A percentile compares a stretch with the other conserved stretches of the same genome.
Conservation (phyloP, 108 stramenopile genomes). For the Fragilariopsis cylindrus region DNA sequence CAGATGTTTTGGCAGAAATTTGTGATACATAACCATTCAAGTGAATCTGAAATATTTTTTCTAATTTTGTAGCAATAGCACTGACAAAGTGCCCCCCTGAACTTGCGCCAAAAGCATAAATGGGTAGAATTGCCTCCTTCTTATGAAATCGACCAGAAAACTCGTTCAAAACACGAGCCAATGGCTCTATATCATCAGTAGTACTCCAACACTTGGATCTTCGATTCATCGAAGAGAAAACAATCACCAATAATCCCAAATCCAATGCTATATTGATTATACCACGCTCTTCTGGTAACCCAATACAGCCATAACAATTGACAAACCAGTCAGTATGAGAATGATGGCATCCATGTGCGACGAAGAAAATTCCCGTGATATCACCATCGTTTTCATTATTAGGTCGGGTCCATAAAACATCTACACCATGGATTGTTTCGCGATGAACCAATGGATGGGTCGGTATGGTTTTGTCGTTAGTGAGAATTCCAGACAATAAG, state of each 20-base stretch:
- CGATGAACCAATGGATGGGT: neutral
- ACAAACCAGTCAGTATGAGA: slow-evolving; percentile 36
- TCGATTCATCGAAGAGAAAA: slow-evolving; percentile 21
- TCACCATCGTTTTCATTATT: neutral
- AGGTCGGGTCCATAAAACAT: slow-evolving; percentile 18
- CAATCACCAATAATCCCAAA: slow-evolving; percentile 30
- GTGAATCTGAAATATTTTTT: neutral
- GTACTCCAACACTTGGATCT: slow-evolving; percentile 30
- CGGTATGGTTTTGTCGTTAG: no score
- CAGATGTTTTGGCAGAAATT: slow-evolving; percentile 20
- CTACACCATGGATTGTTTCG: slow-evolving; percentile 17
- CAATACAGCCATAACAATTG: slow-evolving; percentile 31
- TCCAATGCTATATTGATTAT: slow-evolving; percentile 36
- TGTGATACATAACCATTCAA: slow-evolving; percentile 30
- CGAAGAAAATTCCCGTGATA: slow-evolving; percentile 27
- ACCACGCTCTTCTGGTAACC: slow-evolving; percentile 42
- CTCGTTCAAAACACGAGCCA: slow-evolving; percentile 28
- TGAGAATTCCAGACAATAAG: no score
- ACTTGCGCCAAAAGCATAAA: slow-evolving; percentile 41
- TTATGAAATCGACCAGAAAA: slow-evolving; percentile 9
- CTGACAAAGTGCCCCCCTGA: slow-evolving; percentile 42
- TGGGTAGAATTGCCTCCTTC: slow-evolving; percentile 14
- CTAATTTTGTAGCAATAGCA: neutral
- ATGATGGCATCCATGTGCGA: slow-evolving; percentile 43
- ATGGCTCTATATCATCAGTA: slow-evolving; percentile 10